These are phyloP conservation scores for Marchantia paleacea DNA, from an alignment of 225 moss, liverwort and hornwort genomes.

Conservation along the genomic window DNA sequence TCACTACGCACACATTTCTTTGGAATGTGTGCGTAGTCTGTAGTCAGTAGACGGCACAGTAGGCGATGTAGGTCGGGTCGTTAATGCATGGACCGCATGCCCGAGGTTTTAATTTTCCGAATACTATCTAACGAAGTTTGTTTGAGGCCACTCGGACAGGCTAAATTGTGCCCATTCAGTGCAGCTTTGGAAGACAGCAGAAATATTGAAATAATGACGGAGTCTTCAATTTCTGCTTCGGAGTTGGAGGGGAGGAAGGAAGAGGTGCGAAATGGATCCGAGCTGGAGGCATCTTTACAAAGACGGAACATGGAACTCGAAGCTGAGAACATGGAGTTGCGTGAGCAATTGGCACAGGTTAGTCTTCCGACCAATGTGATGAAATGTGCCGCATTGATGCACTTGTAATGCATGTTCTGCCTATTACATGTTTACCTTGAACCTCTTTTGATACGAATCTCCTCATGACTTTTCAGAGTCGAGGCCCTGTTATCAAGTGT, in stretches of 20 bases:
- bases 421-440: neutral
- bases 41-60: neutral
- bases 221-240: conserved; percentile 2
- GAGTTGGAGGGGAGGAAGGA: conserved; percentile 10
- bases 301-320: conserved; percentile 31
- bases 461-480: conserved; percentile 18
- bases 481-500: conserved; percentile 28
- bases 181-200: neutral
- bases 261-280: conserved; percentile 11
- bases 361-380: neutral
- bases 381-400: neutral
- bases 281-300: conserved; percentile 12
- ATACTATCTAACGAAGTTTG: neutral
- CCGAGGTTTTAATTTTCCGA: neutral
- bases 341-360: conserved; percentile 31
- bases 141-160: neutral
- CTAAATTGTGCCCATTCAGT: too few relatives aligned
- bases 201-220: conserved; percentile 1
- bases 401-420: neutral
- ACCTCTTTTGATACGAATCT: neutral
- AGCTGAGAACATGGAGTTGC: conserved; percentile 28
- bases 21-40: neutral
- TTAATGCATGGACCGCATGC: neutral
- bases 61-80: neutral
- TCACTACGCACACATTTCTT: neutral